These are phyloP conservation scores for Wakefieldia striispora DNA, from an alignment of 768 basidiomycete genomes.

Conservation along the genomic window DNA sequence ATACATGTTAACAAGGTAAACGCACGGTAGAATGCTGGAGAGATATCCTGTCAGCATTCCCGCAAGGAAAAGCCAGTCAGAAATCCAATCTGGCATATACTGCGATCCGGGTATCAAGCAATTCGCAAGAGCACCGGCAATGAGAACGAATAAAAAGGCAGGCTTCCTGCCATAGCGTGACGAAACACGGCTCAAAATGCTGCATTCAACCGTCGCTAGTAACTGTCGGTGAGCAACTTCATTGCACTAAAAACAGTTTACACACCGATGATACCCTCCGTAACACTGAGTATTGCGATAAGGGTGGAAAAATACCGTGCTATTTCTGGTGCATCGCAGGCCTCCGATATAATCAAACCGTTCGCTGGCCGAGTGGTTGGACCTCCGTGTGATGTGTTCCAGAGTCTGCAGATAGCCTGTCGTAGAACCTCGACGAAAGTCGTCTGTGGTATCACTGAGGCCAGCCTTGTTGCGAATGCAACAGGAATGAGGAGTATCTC, in stretches of 20 bases:
- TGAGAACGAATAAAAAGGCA: conserved; percentile 12
- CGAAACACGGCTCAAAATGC: conserved; percentile 22
- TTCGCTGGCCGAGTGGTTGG: conserved; percentile 3
- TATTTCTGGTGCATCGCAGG: conserved; percentile 24
- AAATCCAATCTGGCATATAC: conserved; percentile 10
- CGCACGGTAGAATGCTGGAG: conserved; percentile 1
- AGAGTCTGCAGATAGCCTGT: conserved; percentile 26
- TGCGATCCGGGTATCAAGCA: conserved; percentile 19
- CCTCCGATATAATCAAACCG: conserved; percentile 2
- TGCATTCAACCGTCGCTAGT: conserved; percentile 25
- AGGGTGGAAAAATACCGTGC: conserved; percentile 21
- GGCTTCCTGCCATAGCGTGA: conserved; percentile 29
- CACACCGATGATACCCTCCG: conserved; percentile 23
- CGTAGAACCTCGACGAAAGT: conserved; percentile 29
- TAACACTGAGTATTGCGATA: conserved; percentile 13
- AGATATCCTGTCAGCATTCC: conserved; percentile 19
- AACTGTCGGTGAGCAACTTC: no score
- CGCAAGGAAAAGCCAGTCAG: conserved; percentile 13
- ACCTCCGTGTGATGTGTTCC: conserved; percentile 15
- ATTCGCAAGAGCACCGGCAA: conserved; percentile 2
- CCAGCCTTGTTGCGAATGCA: conserved; percentile 23
- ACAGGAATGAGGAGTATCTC: conserved; percentile 28
- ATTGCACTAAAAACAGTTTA: background rate
- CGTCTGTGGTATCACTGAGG: conserved; percentile 18
- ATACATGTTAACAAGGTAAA: conserved; percentile 29